A percentile compares a stretch with the other conserved stretches of the same genome.
phyloP scores from a whole-genome alignment of 2,329 filamentous ascomycete genomes.

The Botrytis squamosa region DNA sequence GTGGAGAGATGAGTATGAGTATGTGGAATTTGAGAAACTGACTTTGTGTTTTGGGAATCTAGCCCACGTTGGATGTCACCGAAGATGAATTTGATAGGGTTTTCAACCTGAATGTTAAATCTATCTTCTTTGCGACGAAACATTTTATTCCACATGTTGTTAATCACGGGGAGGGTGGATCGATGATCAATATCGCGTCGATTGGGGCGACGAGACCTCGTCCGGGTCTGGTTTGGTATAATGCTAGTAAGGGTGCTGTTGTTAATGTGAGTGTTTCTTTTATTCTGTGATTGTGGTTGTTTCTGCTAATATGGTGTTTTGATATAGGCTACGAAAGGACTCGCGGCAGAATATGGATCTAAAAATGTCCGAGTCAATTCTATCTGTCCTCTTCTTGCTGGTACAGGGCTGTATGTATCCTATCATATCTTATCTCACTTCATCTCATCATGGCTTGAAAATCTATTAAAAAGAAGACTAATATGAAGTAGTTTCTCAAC shows the following conservation, averaged over 20 bases:
- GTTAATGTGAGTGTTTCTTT: constrained; percentile 48
- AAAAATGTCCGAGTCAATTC: constrained; percentile 72
- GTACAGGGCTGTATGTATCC: constrained; percentile 54
- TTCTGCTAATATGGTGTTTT: not conserved
- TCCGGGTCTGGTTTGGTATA: constrained; percentile 59
- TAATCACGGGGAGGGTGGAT: constrained; percentile 54
- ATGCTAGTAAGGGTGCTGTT: constrained; percentile 46
- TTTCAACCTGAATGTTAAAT: constrained; percentile 68
- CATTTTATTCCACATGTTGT: constrained; percentile 62
- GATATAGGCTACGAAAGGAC: constrained; percentile 57
- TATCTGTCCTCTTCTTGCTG: constrained; percentile 66
- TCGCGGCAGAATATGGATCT: constrained; percentile 72
- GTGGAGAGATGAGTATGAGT: not conserved
- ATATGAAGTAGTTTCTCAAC: constrained; percentile 32
- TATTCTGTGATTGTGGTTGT: not conserved
- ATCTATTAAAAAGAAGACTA: not conserved
- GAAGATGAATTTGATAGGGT: constrained; percentile 65
- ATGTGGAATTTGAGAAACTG: not conserved
- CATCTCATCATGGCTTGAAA: constrained; percentile 22
- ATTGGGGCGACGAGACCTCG: constrained; percentile 62
- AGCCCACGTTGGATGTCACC: constrained; percentile 60
- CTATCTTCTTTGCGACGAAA: constrained; percentile 57
- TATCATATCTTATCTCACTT: not conserved
- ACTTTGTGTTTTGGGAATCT: not conserved
- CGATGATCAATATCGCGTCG: constrained; percentile 65